These are phyloP conservation scores for Fusarium mangiferae DNA, from an alignment of 2,329 filamentous ascomycete species.

Conservation along the genomic window DNA sequence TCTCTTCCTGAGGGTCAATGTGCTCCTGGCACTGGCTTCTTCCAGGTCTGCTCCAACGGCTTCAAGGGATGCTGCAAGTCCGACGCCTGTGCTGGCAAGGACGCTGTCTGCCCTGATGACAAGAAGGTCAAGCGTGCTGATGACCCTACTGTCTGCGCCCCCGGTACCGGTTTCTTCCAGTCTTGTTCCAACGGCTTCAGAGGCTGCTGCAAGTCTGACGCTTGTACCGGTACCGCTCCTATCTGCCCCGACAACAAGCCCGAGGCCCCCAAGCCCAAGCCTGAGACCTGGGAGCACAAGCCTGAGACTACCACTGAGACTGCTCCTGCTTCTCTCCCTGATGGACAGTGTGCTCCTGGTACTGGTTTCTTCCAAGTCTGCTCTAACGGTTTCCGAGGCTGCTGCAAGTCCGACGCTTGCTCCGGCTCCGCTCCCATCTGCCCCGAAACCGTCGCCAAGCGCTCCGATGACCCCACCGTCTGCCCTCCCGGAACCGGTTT, in stretches of 20 bases:
- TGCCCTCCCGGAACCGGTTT: constrained; percentile 11
- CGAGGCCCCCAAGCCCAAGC: background rate
- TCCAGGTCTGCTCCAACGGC: constrained; percentile 8
- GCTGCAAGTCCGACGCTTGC: constrained; percentile 22
- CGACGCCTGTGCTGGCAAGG: constrained; percentile 1
- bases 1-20: background rate
- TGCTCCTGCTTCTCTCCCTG: background rate
- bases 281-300: background rate
- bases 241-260: constrained; percentile 1
- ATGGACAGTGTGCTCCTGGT: background rate
- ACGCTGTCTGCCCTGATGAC: background rate
- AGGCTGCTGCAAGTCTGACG: constrained; percentile 26
- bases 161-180: constrained; percentile 21
- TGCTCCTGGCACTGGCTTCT: constrained; percentile 4
- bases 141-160: constrained; percentile 1
- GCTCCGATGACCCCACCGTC: constrained; percentile 11
- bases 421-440: background rate
- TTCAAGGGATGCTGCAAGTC: constrained; percentile 14
- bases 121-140: background rate
- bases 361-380: constrained; percentile 21
- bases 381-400: constrained; percentile 23
- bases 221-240: background rate
- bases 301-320: background rate
- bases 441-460: background rate
- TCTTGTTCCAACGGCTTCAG: constrained; percentile 23